Evolutionary conservation across 305 asterid genomes (phyloP), one percentile per base, ranked within the genome.

Genomic region (Fraxinus dipetala): DNA sequence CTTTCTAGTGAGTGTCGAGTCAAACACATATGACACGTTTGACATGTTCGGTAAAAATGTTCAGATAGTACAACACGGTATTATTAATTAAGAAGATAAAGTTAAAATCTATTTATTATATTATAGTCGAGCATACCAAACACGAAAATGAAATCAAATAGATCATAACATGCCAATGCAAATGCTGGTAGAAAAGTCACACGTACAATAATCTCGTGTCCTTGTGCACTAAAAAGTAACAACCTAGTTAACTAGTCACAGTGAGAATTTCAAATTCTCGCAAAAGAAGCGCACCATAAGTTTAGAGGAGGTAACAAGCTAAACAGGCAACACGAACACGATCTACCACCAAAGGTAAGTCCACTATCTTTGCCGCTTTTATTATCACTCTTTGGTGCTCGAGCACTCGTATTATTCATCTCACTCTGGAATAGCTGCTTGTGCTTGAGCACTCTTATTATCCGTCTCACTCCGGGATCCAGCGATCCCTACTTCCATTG

Each of bases 321-420:
- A 54, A 54, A 54, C 26, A 54, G 24, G 63, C 63, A 54, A 54
- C 63, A n/a, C 63, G 10, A 54, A 54, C 63, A 1, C 9, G 35
- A 65, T 13, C 35, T 28, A 65, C 34, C n/a, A 28, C 74, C 35
- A 67, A 18, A 76, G 63, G 69, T 26, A 48, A 76, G 36, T 13
- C 35, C 78, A 79, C 72, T 56, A 18, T 75, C 85, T 38, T 80
- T 16, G 83, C 77, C 82, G 78, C 82, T 88, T 73, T 81, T 87
- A 74, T 83, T 83, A 70, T 38, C 77, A 45, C 78, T 79, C 79
- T 81, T 85, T 78, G 82, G 30, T 20, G 31, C 85, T 54, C 67
- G 79, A 78, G 76, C 75, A 56, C 72, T 24, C 26, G 73, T 32
- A 22, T 75, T 86, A 48, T 16, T 78, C 36, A 3, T 4, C 20